Conservation (phyloP, 1,139 yeast species). For the Pichia terricola region DNA sequence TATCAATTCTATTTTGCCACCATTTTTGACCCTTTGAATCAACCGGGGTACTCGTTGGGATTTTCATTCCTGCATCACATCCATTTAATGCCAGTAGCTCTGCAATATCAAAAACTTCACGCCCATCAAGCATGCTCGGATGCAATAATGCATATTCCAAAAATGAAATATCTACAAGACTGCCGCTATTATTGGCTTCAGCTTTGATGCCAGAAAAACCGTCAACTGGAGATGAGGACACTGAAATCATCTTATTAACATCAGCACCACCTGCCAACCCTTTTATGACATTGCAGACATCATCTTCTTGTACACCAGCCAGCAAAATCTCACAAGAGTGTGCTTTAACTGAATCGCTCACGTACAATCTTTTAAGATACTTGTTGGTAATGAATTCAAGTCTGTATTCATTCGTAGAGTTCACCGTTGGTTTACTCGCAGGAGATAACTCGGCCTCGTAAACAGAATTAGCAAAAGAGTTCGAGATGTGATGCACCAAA, state of each 20-base stretch:
- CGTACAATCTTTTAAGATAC: conserved; percentile 36
- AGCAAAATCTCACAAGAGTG: conserved; percentile 24
- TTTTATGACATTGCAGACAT: conserved; percentile 37
- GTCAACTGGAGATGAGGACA: not conserved
- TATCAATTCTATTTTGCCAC: conserved; percentile 39
- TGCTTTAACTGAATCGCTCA: conserved; percentile 12
- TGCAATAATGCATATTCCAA: conserved; percentile 56
- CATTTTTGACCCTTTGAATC: conserved; percentile 36
- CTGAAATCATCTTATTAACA: conserved; percentile 26
- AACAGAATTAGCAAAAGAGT: conserved; percentile 30
- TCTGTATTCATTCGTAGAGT: conserved; percentile 27
- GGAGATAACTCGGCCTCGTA: conserved; percentile 27
- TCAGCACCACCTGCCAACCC: conserved; percentile 44
- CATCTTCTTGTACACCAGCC: conserved; percentile 42
- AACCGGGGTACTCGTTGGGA: conserved; percentile 3
- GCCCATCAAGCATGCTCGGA: conserved; percentile 20
- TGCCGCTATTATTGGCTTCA: conserved; percentile 16
- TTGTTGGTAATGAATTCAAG: conserved; percentile 40
- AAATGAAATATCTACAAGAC: conserved; percentile 30
- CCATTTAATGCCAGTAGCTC: conserved; percentile 70
- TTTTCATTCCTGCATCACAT: conserved; percentile 27
- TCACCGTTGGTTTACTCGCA: conserved; percentile 17
- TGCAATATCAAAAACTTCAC: conserved; percentile 50
- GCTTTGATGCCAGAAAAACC: conserved; percentile 1
- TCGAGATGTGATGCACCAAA: conserved; percentile 35